Conservation (phyloP, 805 yeast species). For the Metschnikowia matae region DNA sequence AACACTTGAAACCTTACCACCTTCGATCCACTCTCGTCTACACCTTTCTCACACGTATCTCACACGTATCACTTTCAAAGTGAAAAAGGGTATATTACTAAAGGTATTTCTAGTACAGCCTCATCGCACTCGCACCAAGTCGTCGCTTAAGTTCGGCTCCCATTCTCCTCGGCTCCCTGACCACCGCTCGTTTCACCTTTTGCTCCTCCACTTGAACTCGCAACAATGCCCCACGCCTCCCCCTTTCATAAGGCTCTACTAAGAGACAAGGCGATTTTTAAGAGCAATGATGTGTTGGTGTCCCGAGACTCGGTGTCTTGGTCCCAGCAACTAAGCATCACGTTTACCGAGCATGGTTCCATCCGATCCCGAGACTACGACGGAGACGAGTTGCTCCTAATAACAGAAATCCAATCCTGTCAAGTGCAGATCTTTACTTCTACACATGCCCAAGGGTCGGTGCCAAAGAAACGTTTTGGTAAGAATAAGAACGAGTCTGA, state of each 20-base stretch:
- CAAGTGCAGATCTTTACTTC: slow-evolving; percentile 34
- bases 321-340: slow-evolving; percentile 28
- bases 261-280: slow-evolving; percentile 33
- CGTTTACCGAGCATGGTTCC: slow-evolving; percentile 32
- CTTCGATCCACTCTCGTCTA: not conserved
- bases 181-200: not conserved
- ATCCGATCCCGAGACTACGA: slow-evolving; percentile 30
- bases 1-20: not conserved
- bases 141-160: not conserved
- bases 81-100: not conserved
- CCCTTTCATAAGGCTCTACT: slow-evolving; percentile 30
- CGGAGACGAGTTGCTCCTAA: slow-evolving; percentile 27
- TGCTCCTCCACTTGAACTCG: not conserved
- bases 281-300: slow-evolving; percentile 30
- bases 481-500: slow-evolving; percentile 4
- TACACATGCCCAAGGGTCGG: slow-evolving; percentile 9
- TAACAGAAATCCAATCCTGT: slow-evolving; percentile 38
- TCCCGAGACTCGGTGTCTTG: slow-evolving; percentile 38
- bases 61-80: not conserved
- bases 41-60: not conserved
- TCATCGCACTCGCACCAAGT: not conserved
- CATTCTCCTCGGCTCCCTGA: not conserved
- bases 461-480: slow-evolving; percentile 7
- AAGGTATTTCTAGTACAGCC: not conserved
- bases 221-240: slow-evolving; percentile 18